Conservation (phyloP, 306 rosid species). For the barrel medic (Medicago truncatula) region DNA sequence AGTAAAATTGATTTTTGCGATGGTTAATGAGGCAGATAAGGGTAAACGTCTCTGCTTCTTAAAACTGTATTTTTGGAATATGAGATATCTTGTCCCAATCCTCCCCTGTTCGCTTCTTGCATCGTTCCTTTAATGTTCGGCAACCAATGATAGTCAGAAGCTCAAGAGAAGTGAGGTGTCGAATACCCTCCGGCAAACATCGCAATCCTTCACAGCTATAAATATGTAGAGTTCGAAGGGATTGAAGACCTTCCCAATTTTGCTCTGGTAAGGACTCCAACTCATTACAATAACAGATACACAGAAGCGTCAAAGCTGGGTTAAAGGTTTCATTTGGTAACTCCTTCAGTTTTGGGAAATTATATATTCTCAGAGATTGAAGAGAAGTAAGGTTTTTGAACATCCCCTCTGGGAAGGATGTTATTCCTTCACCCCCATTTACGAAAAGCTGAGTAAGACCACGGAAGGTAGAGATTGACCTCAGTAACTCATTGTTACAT, state of each 20-base stretch:
- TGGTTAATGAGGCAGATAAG: no score
- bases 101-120: not conserved
- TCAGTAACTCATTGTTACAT: not conserved
- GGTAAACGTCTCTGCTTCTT: not conserved
- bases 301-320: not conserved
- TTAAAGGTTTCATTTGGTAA: not conserved
- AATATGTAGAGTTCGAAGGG: not conserved
- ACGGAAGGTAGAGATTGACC: not conserved
- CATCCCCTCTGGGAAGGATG: not conserved
- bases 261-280: not conserved
- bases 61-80: not conserved
- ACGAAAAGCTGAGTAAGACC: not conserved
- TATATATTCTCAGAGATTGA: not conserved
- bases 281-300: not conserved
- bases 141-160: no score
- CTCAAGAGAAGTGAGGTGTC: not conserved
- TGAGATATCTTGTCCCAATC: not conserved
- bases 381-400: not conserved
- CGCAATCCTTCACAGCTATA: accelerated
- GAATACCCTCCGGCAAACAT: constrained; percentile 1
- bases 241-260: not conserved
- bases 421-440: not conserved
- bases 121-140: no score
- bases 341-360: not conserved
- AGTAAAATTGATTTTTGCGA: no score